phyloP scores from a whole-genome alignment of 768 basidiomycete genomes.

The Mycena kentingensis region DNA sequence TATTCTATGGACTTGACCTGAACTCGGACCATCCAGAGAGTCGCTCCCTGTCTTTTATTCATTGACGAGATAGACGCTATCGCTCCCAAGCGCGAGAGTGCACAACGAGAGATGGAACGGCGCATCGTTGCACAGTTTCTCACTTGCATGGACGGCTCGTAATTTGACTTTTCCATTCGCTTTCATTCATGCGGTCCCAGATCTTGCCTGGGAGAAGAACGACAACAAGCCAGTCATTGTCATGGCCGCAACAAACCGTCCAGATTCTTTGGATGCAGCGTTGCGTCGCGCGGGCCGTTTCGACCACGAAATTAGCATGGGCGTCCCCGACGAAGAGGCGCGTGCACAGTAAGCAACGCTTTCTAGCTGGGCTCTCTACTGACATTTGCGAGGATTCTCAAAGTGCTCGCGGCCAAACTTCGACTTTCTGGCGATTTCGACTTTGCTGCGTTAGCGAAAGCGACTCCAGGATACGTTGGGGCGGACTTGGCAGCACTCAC shows the following conservation, averaged over 20 bases:
- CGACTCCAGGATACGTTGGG: constrained; percentile 96
- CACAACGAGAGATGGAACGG: constrained; percentile 97
- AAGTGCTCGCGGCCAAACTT: constrained; percentile 81
- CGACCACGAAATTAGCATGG: constrained; percentile 97
- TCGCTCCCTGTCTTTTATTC: constrained; percentile 92
- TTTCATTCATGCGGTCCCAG: no score
- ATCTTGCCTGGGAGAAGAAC: constrained; percentile 93
- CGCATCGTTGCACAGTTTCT: constrained; percentile 96
- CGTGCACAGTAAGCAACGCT: constrained; percentile 72
- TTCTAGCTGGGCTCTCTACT: constrained; percentile 1
- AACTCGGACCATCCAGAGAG: constrained; percentile 49
- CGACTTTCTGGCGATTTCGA: constrained; percentile 88
- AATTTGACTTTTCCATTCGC: neutral
- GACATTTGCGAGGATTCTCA: constrained; percentile 68
- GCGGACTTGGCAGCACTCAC: constrained; percentile 91
- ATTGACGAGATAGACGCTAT: constrained; percentile 99
- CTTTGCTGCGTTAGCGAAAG: constrained; percentile 81
- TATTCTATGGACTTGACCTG: neutral
- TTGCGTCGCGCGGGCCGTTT: constrained; percentile 92
- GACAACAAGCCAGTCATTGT: constrained; percentile 92
- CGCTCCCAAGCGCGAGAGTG: constrained; percentile 95
- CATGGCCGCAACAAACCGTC: constrained; percentile 95
- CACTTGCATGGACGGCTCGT: constrained; percentile 88
- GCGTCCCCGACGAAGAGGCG: constrained; percentile 90
- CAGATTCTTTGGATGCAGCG: constrained; percentile 92